Evolutionary conservation across 75 land plant genomes (phyloP).

Genomic region (Pinus taeda): DNA sequence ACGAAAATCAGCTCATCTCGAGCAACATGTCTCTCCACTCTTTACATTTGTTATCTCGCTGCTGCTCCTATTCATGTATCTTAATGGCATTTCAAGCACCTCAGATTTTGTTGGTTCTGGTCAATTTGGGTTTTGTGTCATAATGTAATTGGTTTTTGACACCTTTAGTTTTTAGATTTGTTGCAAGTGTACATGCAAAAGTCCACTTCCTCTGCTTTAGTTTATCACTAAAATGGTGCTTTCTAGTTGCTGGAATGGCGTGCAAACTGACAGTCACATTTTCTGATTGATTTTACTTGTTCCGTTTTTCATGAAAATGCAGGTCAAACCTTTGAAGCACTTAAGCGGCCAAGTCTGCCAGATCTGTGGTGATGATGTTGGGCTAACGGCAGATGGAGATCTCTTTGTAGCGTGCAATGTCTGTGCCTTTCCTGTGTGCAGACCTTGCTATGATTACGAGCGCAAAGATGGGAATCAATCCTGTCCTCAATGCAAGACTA

Average conservation of each 20-base stretch:
- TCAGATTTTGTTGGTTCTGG: not conserved
- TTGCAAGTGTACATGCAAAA: not conserved
- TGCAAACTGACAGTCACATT: not conserved
- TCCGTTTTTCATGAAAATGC: conserved; percentile 12
- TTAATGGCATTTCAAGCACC: not conserved
- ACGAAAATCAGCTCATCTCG: not conserved
- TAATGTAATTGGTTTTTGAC: not conserved
- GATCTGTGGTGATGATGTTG: conserved; percentile 58
- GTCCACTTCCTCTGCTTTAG: not conserved
- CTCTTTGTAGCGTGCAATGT: conserved; percentile 50
- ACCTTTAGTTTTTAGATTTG: not conserved
- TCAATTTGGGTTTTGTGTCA: not conserved
- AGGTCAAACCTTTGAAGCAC: conserved; percentile 64
- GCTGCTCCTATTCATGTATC: not conserved
- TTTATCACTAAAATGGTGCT: not conserved
- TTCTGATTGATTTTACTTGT: not conserved
- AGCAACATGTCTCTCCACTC: not conserved
- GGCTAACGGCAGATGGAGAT: conserved; percentile 30
- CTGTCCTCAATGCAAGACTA: conserved; percentile 58
- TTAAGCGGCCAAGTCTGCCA: conserved; percentile 39
- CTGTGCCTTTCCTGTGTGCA: conserved; percentile 57
- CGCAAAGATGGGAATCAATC: conserved; percentile 50
- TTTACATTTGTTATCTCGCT: no score
- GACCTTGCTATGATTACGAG: conserved; percentile 63
- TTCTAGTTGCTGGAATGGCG: no score